Evolutionary conservation across 2,329 filamentous ascomycete genomes (phyloP), one percentile per base, ranked within the genome.

Genomic region (Akanthomyces dipterigenus): DNA sequence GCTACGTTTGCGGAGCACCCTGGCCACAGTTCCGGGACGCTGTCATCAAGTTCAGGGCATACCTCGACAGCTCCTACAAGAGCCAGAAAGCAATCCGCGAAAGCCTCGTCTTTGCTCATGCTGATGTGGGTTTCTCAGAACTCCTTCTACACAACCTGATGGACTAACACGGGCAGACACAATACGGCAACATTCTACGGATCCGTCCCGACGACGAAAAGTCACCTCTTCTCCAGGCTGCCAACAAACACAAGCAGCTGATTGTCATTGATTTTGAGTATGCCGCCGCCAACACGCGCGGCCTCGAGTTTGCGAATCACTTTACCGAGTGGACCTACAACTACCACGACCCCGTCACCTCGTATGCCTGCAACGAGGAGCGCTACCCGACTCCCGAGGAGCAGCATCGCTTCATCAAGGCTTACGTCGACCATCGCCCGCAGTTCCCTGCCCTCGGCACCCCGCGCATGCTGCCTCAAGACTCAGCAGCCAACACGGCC

Each of bases 181-280:
- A 99, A 86, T 98, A 99, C 70, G 95, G 95, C 65, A 99, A 99
- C 71, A 95, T 99, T 64, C 85, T 99, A 55, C 91, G 93, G 42
- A 74, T 88, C 55, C 78, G 79, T 3, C 84, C 84, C 2, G 81
- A 86, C 60, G 82, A 86, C 72, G 84, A 91, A 66, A 88, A 92
- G 67, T 97, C 93, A 0, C 95, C 93, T 0, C 83, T 98, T 8
- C 82, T 97, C 12, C 84, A 95, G 55, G 92, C 95, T 0, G 87
- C 90, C 62, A 98, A 98, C 74, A 87, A 93, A 67, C 95, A 99
- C 77, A 98, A 96, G 74, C 93, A 96, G 75, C 84, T 99, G 16
- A 84, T 98, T 18, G 95, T 99, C 65, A 99, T 99, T 70, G 95
- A 99, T 73, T 99, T 99, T 69, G 95, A 99, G 71, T 99, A 99